Conservation (phyloP, 2,329 filamentous ascomycete species). For the Rutstroemia sydowiana region DNA sequence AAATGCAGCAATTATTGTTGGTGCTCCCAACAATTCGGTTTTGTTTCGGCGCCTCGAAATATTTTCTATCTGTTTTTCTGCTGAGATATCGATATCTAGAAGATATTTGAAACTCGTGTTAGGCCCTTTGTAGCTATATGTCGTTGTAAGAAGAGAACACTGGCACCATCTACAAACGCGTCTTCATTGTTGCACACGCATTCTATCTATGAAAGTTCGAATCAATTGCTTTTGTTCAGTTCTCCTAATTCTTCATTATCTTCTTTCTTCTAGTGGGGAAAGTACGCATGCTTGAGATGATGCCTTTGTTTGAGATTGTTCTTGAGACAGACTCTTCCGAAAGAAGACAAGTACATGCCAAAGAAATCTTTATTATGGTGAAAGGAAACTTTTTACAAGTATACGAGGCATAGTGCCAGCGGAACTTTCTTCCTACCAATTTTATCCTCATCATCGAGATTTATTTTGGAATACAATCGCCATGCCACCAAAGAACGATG, state of each 20-base stretch:
- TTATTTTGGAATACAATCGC: background rate
- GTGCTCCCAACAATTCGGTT: background rate
- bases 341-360: conserved; percentile 3
- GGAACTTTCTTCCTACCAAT: background rate
- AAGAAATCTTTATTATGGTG: conserved; percentile 5
- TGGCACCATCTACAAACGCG: no score
- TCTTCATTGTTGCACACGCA: no score
- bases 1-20: background rate
- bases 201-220: no score
- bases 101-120: no score
- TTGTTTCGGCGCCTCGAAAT: no score
- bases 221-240: no score
- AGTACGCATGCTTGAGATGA: background rate
- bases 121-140: no score
- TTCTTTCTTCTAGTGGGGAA: no score
- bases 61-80: no score
- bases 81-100: no score
- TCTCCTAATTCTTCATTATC: no score
- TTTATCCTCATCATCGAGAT: background rate
- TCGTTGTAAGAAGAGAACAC: no score
- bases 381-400: background rate
- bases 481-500: background rate
- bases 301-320: conserved; percentile 5
- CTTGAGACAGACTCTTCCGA: background rate
- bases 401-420: background rate